Conservation (phyloP, 1,284 basidiomycete species). For the Boletellus deceptivus region DNA sequence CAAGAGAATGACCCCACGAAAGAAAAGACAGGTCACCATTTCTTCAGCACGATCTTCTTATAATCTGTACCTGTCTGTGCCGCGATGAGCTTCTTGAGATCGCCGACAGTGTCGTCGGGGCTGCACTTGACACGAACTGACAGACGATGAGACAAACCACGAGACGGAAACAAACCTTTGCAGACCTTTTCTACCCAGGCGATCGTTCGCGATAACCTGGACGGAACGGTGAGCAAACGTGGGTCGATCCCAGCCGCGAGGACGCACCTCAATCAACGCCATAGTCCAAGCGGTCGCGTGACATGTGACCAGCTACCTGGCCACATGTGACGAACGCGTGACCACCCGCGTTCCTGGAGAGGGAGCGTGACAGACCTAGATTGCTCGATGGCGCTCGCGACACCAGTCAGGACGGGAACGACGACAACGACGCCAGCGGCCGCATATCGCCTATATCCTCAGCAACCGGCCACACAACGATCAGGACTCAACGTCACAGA, state of each 20-base stretch:
- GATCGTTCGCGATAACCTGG: constrained; percentile 95
- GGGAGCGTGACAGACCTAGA: constrained; percentile 5
- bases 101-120: constrained; percentile 94
- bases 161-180: background rate
- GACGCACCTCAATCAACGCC: constrained; percentile 57
- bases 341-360: constrained; percentile 12
- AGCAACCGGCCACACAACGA: constrained; percentile 21
- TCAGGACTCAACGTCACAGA: constrained; percentile 54
- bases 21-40: constrained; percentile 65
- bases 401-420: constrained; percentile 28
- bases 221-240: background rate
- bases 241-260: background rate
- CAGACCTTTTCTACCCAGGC: constrained; percentile 91
- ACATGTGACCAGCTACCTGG: constrained; percentile 6
- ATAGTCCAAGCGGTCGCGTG: constrained; percentile 34
- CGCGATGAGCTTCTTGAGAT: constrained; percentile 94
- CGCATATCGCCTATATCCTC: constrained; percentile 28
- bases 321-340: constrained; percentile 25
- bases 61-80: constrained; percentile 91
- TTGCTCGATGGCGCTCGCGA: constrained; percentile 28
- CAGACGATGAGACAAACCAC: constrained; percentile 4
- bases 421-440: constrained; percentile 8
- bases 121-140: constrained; percentile 90
- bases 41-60: constrained; percentile 92
- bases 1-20: background rate